Percentiles rank a stretch among this genome's conserved stretches.
Conservation (phyloP, 1,139 yeast genomes). For the Pichia kudriavzevii region DNA sequence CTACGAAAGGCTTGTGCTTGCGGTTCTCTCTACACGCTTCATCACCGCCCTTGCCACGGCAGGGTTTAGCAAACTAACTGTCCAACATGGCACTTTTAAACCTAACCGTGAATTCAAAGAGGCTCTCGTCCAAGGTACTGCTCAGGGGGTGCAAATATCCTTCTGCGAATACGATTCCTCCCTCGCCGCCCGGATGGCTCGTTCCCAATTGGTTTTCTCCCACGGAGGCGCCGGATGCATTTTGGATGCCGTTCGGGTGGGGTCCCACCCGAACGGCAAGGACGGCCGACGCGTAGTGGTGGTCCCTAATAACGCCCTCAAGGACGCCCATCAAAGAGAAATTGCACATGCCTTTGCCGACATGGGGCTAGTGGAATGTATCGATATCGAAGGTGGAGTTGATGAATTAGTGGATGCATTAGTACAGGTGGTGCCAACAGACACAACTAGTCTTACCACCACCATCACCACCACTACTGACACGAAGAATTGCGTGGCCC, state of each 20-base stretch:
- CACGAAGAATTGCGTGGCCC: not conserved
- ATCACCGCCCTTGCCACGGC: no score
- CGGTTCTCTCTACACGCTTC: no score
- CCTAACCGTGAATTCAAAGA: no score
- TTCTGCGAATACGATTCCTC: no score
- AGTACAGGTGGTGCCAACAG: not conserved
- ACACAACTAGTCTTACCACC: not conserved
- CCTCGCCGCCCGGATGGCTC: no score
- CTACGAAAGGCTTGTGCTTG: no score
- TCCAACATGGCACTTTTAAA: no score
- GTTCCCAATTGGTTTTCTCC: no score
- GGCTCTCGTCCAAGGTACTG: no score
- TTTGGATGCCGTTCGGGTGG: slow-evolving; percentile 57
- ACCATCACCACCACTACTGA: not conserved
- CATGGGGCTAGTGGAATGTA: slow-evolving; percentile 29
- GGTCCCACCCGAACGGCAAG: not conserved
- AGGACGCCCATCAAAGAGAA: slow-evolving; percentile 85
- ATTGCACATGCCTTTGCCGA: slow-evolving; percentile 54
- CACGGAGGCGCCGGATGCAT: slow-evolving; percentile 97
- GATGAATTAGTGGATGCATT: slow-evolving; percentile 12
- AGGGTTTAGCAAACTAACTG: no score
- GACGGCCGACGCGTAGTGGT: slow-evolving; percentile 35
- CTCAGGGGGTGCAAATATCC: no score
- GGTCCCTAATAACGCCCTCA: slow-evolving; percentile 58
- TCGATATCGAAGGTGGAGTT: slow-evolving; percentile 13